Evolutionary conservation across 495 filamentous ascomycete genomes (phyloP).

Genomic region (Daldinia bambusicola): DNA sequence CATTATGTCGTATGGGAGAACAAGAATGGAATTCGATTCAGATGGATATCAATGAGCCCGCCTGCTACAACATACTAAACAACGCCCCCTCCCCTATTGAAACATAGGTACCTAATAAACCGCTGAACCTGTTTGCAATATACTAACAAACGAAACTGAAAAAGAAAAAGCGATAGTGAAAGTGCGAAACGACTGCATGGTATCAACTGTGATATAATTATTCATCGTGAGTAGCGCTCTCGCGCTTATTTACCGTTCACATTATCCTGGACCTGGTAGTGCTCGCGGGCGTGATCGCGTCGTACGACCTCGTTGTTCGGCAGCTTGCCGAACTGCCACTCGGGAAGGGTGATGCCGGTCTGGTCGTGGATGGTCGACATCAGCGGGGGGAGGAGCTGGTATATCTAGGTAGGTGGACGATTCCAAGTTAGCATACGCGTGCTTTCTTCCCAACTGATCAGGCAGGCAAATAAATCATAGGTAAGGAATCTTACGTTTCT

Average conservation of each 20-base stretch:
- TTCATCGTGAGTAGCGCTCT: not conserved
- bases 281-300: slow-evolving; percentile 11
- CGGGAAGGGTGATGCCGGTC: slow-evolving; percentile 78
- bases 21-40: not conserved
- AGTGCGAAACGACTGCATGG: no score
- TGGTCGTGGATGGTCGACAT: slow-evolving; percentile 86
- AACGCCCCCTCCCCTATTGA: not conserved
- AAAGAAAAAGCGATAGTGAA: not conserved
- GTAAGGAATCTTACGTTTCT: slow-evolving; percentile 48
- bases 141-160: not conserved
- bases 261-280: not conserved
- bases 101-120: not conserved
- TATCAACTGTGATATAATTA: not conserved
- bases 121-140: not conserved
- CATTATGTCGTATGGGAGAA: not conserved
- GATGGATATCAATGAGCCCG: not conserved
- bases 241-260: slow-evolving; percentile 25
- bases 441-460: no score
- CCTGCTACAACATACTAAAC: not conserved
- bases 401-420: no score
- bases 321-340: slow-evolving; percentile 71
- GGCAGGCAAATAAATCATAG: not conserved
- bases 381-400: slow-evolving; percentile 81
- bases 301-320: slow-evolving; percentile 37
- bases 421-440: no score